These are phyloP conservation scores for Fonsecaea erecta DNA, from an alignment of 2,329 filamentous ascomycete species.

Conservation along the genomic window DNA sequence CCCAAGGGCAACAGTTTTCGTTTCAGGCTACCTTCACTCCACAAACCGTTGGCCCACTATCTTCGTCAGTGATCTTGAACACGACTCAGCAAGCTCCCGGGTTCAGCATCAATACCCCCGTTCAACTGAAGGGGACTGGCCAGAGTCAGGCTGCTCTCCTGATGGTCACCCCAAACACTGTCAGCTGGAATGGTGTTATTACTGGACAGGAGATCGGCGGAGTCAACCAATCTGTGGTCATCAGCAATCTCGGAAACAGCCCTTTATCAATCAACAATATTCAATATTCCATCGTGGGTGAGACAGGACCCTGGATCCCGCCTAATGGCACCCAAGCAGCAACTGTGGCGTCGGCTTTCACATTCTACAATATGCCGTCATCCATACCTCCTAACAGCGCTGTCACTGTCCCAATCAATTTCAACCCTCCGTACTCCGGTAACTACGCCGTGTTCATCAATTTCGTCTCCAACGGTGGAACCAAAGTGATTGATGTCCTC, in stretches of 20 bases:
- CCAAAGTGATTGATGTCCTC: constrained; percentile 53
- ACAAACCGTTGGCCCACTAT: constrained; percentile 42
- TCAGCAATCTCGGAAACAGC: constrained; percentile 48
- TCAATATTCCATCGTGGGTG: constrained; percentile 25
- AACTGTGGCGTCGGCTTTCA: constrained; percentile 30
- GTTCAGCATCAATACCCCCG: constrained; percentile 46
- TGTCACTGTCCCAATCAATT: constrained; percentile 40
- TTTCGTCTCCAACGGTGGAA: constrained; percentile 58
- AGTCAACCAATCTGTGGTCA: constrained; percentile 41
- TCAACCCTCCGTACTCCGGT: constrained; percentile 49
- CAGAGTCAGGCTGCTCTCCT: constrained; percentile 47
- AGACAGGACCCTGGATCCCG: constrained; percentile 32
- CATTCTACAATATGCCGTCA: constrained; percentile 29
- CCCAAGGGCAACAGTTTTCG: constrained; percentile 44
- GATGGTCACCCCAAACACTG: constrained; percentile 44
- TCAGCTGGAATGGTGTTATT: constrained; percentile 50
- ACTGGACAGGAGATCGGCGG: constrained; percentile 42
- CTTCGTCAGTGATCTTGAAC: constrained; percentile 45
- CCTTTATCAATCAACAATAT: constrained; percentile 43
- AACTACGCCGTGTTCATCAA: constrained; percentile 57
- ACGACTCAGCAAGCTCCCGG: constrained; percentile 46
- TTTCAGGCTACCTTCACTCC: constrained; percentile 51
- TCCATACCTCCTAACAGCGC: constrained; percentile 34
- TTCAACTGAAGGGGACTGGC: constrained; percentile 47
- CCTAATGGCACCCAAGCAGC: constrained; percentile 27